These are phyloP conservation scores for Linum lewisii DNA, from an alignment of 345 rosid genomes.

Conservation along the genomic window DNA sequence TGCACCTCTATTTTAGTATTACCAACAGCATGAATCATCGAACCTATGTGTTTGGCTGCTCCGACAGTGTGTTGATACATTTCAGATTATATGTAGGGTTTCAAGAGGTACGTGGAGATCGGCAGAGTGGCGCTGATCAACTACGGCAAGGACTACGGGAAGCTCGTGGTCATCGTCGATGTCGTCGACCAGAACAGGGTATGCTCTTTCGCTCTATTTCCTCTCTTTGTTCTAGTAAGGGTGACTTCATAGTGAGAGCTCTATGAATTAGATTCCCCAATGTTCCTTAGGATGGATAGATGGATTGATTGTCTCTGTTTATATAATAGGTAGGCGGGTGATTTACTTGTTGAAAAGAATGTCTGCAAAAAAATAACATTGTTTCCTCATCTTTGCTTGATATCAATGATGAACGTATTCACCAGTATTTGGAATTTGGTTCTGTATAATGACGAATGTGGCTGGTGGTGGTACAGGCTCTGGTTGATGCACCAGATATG, in stretches of 20 bases:
- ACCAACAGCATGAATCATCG: neutral
- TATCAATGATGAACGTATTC: no score
- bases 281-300: no score
- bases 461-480: conserved; percentile 9
- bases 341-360: no score
- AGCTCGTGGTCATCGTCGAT: conserved; percentile 7
- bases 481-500: conserved; percentile 23
- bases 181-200: conserved; percentile 4
- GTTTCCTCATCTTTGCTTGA: no score
- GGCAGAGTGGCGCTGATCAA: neutral
- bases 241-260: neutral
- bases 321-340: no score
- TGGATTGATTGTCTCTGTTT: no score
- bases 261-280: neutral
- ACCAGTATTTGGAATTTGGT: no score
- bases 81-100: neutral
- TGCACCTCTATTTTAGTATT: no score
- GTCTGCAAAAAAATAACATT: no score
- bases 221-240: neutral
- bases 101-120: neutral
- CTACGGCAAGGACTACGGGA: conserved; percentile 7
- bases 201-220: neutral
- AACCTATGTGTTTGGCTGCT: neutral
- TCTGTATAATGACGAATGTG: no score
- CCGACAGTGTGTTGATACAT: neutral